Conservation (phyloP, 768 basidiomycete species). For the Phlebiopsis flavidoalba region DNA sequence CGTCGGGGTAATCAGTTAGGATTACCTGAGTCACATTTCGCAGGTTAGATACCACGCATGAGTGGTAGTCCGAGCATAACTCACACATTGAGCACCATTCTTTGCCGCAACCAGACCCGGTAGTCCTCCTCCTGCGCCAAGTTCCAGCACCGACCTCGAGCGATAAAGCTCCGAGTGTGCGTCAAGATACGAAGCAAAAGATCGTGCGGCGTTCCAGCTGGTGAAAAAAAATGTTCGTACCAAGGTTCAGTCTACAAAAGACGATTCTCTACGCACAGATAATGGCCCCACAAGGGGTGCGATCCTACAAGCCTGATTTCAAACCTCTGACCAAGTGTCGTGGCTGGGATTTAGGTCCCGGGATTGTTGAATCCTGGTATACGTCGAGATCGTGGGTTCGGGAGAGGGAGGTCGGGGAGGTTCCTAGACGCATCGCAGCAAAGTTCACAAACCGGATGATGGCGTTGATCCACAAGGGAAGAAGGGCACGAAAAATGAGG, state of each 20-base stretch:
- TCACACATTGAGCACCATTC: constrained; percentile 64
- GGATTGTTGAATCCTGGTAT: constrained; percentile 29
- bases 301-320: constrained; percentile 68
- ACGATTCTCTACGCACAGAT: constrained; percentile 43
- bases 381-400: constrained; percentile 48
- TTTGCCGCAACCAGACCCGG: constrained; percentile 74
- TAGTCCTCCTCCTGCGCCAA: constrained; percentile 91
- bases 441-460: neutral
- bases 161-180: constrained; percentile 40
- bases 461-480: neutral
- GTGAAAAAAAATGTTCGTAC: neutral
- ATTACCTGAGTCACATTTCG: constrained; percentile 47
- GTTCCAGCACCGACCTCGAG: constrained; percentile 61
- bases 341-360: neutral
- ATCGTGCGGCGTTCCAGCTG: constrained; percentile 80
- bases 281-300: constrained; percentile 80
- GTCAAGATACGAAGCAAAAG: constrained; percentile 69
- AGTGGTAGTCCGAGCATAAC: constrained; percentile 8
- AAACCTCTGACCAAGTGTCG: constrained; percentile 33
- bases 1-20: constrained; percentile 91
- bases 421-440: constrained; percentile 37
- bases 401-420: constrained; percentile 65
- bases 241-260: neutral
- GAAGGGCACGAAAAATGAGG: neutral
- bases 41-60: neutral